Conservation (phyloP, 208 protist species). For the Trichomonas tenax region DNA sequence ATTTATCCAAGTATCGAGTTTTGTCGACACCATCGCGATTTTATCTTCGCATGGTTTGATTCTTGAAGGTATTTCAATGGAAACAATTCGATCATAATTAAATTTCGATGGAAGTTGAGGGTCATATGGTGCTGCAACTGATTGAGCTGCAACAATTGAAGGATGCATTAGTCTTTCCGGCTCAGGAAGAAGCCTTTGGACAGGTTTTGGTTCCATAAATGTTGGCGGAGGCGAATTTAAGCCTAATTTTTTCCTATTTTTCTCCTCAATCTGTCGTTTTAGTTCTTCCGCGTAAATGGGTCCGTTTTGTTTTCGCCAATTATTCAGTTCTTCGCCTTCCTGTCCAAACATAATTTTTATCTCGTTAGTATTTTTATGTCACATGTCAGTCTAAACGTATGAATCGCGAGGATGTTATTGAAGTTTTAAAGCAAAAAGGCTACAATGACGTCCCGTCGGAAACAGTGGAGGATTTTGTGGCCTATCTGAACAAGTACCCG, state of each 20-base stretch:
- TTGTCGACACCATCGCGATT: background rate
- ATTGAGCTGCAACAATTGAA: background rate
- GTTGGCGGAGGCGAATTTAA: background rate
- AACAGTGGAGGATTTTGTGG: background rate
- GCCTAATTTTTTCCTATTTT: background rate
- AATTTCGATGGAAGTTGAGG: background rate
- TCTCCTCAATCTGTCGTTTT: background rate
- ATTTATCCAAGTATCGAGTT: background rate
- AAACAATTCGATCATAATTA: background rate
- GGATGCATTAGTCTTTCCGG: background rate
- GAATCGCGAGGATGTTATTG: background rate
- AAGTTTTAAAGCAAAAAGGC: background rate
- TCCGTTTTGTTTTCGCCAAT: background rate
- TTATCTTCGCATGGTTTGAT: background rate
- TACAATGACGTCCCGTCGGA: background rate
- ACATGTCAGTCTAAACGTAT: background rate
- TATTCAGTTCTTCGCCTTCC: background rate
- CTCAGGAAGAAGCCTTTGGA: background rate
- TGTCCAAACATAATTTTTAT: background rate
- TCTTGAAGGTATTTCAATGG: background rate
- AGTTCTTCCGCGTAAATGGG: background rate
- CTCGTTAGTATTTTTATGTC: too few relatives aligned
- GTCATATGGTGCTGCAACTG: background rate
- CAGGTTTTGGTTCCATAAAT: background rate
- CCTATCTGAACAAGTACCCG: background rate